Evolutionary conservation across 768 basidiomycete species (phyloP), one percentile per base, ranked within the genome.

Genomic region (Lentinula guzmanii): DNA sequence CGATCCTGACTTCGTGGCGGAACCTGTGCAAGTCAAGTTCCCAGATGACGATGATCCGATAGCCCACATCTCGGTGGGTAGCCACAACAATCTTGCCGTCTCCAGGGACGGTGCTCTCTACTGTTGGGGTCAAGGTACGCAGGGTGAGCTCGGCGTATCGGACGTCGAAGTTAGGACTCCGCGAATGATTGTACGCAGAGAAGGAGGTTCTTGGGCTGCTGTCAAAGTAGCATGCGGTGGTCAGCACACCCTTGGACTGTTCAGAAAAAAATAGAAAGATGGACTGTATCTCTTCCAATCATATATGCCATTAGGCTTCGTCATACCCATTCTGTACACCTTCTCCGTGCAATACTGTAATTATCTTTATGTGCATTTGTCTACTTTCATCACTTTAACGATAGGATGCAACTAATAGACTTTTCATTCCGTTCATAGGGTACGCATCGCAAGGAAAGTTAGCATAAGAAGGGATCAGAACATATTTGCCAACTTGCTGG

Each of bases 401-500:
- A 52, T 35, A 33, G 31, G 31, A 52, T 16, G 45, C 24, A 34
- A 52, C 15, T 51, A 50, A 51, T 61, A 52, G 34, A 55, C 31
- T 15, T 54, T 45, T 34, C 21, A 53, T 33, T 61, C 52, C 50
- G 15, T 46, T 43, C 41, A 48, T 16, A 50, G 15, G 7, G 18
- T 34, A 28, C 8, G 9, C 13, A 34, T 24, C 3, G 21, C 42
- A 11, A 4, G 21, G 10, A 52, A 52, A 51, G 24, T n/a, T 52
- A 51, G n/a, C 18, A 51, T 31, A 51, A 24, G 50, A 18, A 51
- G 5, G 15, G 6, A 31, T 45, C 75, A 92, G 70, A 92, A 91
- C 87, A 91, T 89, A 69, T 94, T 95, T 6, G 92, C 93, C 61
- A 95, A 80, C 71, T 94, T 95, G 70, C 91, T 91, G 18, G 91